Base-by-base conservation (phyloP, 2,329 filamentous ascomycete genomes). In the Colletotrichum plurivorum region DNA sequence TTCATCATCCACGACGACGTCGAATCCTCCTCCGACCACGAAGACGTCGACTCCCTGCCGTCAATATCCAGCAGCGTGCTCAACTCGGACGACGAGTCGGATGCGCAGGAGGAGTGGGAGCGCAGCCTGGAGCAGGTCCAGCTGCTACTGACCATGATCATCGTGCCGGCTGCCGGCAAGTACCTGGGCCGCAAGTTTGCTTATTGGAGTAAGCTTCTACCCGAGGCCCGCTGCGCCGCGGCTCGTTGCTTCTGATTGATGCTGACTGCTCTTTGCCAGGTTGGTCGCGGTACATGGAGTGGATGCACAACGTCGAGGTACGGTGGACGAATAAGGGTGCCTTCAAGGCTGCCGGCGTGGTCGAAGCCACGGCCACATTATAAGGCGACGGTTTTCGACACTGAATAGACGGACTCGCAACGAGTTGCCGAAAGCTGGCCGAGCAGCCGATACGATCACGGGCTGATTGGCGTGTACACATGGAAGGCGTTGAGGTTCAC, bases 21-120 rank as follows among this genome's bases (percentile, higher is more conserved):
- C 65, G 79, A 82, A 18, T 74, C 81, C 43, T 83, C 84, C 57
- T 80, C 84, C 69, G 86, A 89, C 66, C 82, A 85, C 63, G 87
- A 89, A 73, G 89, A 91, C 6, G 76, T 91, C 74, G 89, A 90
- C 77, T 91, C 89, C 62, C 84, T 92, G 22, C 89, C 90, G 22
- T 92, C 90, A 63, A 83, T 86, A 55, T 87, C 87, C 18, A 81
- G 83, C 70, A 81, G 83, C 55, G 81, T 82, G 51, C 73, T 81
- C 63, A 75, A 76, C 48, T 87, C 86, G 58, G 89, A 92, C 57
- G 85, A 86, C 69, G 85, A 92, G 69, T 94, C 93, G 46, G 95
- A 98, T 78, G 96, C 96, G 10, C 95, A 99, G 81, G 89, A 89
- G 70, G 95, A 99, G 82, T 99, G 96, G 96, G 92, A 95, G 75